Evolutionary conservation across 805 yeast species (phyloP).

Genomic region (Metschnikowia kunwiensis): DNA sequence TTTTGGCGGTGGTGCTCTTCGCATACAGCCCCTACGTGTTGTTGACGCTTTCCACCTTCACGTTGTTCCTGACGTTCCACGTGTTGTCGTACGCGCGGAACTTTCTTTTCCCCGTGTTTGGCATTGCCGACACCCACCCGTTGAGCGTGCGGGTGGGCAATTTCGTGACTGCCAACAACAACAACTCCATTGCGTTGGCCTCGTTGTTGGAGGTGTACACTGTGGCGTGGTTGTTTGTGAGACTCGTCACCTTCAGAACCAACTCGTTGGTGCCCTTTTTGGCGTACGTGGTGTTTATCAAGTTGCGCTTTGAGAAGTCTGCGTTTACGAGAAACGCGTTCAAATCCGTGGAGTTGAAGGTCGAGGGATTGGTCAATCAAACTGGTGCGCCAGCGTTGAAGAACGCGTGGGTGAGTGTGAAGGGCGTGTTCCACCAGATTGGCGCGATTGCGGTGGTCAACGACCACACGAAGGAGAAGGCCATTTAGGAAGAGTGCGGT

Average conservation of each 20-base stretch:
- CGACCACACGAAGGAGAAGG: conserved; percentile 37
- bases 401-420: conserved; percentile 36
- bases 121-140: conserved; percentile 33
- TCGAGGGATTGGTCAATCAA: conserved; percentile 32
- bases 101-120: conserved; percentile 59
- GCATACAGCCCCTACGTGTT: conserved; percentile 56
- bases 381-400: conserved; percentile 31
- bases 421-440: conserved; percentile 29
- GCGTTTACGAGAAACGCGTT: conserved; percentile 66
- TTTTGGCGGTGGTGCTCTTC: conserved; percentile 48
- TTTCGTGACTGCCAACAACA: conserved; percentile 35
- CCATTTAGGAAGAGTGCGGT: conserved; percentile 7
- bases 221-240: conserved; percentile 42
- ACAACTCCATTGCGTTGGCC: conserved; percentile 39
- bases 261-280: conserved; percentile 60
- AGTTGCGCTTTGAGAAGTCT: conserved; percentile 74
- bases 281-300: conserved; percentile 60
- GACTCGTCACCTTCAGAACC: conserved; percentile 56
- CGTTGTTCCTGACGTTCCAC: conserved; percentile 79
- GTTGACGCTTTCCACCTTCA: conserved; percentile 68
- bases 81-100: conserved; percentile 66
- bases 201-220: conserved; percentile 42
- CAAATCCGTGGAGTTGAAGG: conserved; percentile 60
- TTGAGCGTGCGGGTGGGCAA: conserved; percentile 39
- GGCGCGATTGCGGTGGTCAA: conserved; percentile 32